Evolutionary conservation across 768 basidiomycete species (phyloP), one percentile per base, ranked within the genome.

Genomic region (Hygrophorus pudorinus): DNA sequence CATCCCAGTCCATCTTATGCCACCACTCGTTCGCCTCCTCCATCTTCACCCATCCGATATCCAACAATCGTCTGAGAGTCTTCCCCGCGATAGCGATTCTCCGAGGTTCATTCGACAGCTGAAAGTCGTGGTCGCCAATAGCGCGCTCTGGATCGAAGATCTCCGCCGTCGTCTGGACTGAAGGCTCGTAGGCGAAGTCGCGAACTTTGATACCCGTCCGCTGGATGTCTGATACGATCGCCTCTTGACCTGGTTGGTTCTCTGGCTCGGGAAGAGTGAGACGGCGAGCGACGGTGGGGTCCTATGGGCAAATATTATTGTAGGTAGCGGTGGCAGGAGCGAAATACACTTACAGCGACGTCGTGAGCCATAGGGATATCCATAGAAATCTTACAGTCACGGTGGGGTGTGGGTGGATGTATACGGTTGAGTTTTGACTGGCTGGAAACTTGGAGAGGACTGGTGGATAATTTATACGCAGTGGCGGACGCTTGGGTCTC

Each of bases 81-180:
- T 63, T 65, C 6, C 69, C 71, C 2, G 55, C 34, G 11, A 73
- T 57, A 2, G 71, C 60, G 12, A 53, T 44, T 1, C 45, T 55
- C 24, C 65, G 62, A 0, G 56, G 54, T 1, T 42, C 14, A 24
- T 62, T 59, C 2, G 53, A 32, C 42, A 69, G 58, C 1, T 65
- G 61, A 44, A 61, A 68, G 20, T 72, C 71, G 41, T 61, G 62
- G 42, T 72, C 69, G 3, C 60, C 53, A 5, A 72, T 53, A 7
- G 52, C 67, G 20, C 53, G 56, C 45, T 56, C 60, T 12, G 59
- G 69, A 47, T 70, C 65, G 38, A 68, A 72, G 4, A 66, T 53
- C 40, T 68, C 70, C 2, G 37, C 29, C 11, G 17, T 33, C 5
- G 8, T 57, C 47, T 14, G 52, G 53, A 18, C 41, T 46, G 20